Evolutionary conservation across 2,329 filamentous ascomycete genomes (phyloP).

Genomic region (Apiospora hydei): DNA sequence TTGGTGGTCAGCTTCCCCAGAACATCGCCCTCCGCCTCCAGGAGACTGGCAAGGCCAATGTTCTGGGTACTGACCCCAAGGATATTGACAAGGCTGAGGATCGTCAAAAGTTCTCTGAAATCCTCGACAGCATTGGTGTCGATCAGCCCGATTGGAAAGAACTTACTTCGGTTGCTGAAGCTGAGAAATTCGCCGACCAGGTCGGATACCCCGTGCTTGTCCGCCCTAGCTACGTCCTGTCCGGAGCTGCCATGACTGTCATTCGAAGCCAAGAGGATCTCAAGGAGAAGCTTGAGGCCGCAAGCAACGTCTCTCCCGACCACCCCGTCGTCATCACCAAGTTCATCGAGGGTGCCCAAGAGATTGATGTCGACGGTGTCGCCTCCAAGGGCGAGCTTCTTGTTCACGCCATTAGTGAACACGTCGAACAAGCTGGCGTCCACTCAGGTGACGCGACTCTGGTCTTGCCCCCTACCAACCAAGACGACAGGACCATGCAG

Average conservation of each 20-base stretch:
- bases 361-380: slow-evolving; percentile 96
- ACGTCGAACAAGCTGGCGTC: slow-evolving; percentile 96
- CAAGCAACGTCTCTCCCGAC: slow-evolving; percentile 89
- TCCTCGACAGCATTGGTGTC: slow-evolving; percentile 94
- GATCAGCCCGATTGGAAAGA: slow-evolving; percentile 99
- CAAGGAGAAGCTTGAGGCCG: slow-evolving; percentile 92
- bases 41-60: slow-evolving; percentile 86
- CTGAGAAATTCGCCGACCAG: slow-evolving; percentile 82
- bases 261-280: slow-evolving; percentile 88
- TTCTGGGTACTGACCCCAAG: slow-evolving; percentile 89
- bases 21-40: slow-evolving; percentile 96
- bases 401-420: slow-evolving; percentile 91
- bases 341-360: slow-evolving; percentile 95
- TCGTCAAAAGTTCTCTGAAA: slow-evolving; percentile 97
- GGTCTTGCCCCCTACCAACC: slow-evolving; percentile 83
- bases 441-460: slow-evolving; percentile 98
- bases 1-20: slow-evolving; percentile 94
- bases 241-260: slow-evolving; percentile 97
- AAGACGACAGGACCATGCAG: slow-evolving; percentile 79
- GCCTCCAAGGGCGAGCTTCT: slow-evolving; percentile 86
- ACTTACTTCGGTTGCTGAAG: slow-evolving; percentile 85
- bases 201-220: slow-evolving; percentile 96
- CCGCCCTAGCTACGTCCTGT: slow-evolving; percentile 93
- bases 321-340: slow-evolving; percentile 98
- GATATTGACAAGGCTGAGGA: slow-evolving; percentile 99